These are phyloP conservation scores for Kwoniella dendrophila DNA, from an alignment of 768 basidiomycete genomes.

Conservation along the genomic window DNA sequence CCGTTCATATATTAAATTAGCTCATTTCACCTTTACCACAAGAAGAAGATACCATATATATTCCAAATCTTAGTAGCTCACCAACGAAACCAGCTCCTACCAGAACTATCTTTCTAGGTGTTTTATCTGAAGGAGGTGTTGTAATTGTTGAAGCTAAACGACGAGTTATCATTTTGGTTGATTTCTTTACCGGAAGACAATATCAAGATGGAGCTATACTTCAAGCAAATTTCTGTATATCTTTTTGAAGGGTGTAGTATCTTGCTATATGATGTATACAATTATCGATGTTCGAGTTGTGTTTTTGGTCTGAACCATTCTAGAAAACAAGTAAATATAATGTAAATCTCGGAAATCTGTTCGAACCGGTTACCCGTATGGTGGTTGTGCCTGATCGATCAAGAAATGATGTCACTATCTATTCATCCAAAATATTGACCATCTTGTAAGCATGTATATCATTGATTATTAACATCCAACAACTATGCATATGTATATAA, in stretches of 20 bases:
- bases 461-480: no score
- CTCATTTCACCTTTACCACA: no score
- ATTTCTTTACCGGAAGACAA: neutral
- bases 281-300: no score
- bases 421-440: neutral
- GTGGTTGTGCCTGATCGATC: constrained; percentile 22
- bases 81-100: constrained; percentile 65
- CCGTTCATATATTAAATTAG: no score
- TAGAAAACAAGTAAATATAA: neutral
- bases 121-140: neutral
- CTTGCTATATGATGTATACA: no score
- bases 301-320: neutral
- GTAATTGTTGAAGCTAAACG: constrained; percentile 28
- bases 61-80: constrained; percentile 29
- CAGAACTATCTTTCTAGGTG: constrained; percentile 56
- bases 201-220: neutral
- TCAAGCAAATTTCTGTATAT: neutral
- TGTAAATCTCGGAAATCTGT: neutral
- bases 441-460: no score
- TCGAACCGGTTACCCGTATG: no score
- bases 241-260: no score
- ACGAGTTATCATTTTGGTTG: constrained; percentile 20
- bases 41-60: no score
- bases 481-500: neutral
- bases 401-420: neutral